Evolutionary conservation across 768 basidiomycete species (phyloP).

Genomic region (Galerina sulciceps): DNA sequence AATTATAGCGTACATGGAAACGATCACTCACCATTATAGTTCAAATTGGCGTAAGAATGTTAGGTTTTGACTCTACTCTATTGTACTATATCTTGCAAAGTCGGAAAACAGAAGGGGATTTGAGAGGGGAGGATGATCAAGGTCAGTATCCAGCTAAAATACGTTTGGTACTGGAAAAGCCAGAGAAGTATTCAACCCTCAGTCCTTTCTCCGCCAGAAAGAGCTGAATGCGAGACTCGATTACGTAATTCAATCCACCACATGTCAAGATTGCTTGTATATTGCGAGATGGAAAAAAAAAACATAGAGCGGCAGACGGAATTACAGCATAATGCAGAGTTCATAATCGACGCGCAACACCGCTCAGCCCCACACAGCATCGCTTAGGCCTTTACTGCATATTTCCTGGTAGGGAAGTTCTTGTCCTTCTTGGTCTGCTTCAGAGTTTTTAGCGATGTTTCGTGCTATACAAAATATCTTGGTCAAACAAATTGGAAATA

Average conservation of each 20-base stretch:
- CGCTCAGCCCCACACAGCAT: slow-evolving; percentile 9
- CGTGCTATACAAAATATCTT: slow-evolving; percentile 63
- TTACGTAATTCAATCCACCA: slow-evolving; percentile 22
- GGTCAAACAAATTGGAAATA: neutral
- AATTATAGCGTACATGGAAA: too few species aligned
- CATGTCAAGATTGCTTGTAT: slow-evolving; percentile 17
- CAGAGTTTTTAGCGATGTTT: slow-evolving; percentile 83
- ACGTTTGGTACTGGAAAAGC: too few species aligned
- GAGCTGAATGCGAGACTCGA: neutral
- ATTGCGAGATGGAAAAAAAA: slow-evolving; percentile 26
- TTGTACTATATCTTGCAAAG: neutral
- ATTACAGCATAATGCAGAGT: slow-evolving; percentile 24
- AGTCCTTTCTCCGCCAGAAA: neutral
- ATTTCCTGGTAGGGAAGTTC: slow-evolving; percentile 94
- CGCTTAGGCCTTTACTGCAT: slow-evolving; percentile 89
- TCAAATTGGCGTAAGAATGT: too few species aligned
- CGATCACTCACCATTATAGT: slow-evolving; percentile 3
- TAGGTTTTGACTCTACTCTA: neutral
- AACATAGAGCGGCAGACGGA: slow-evolving; percentile 26
- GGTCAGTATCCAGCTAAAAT: too few species aligned
- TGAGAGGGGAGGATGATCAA: too few species aligned
- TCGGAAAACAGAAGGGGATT: too few species aligned
- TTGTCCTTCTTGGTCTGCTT: slow-evolving; percentile 93
- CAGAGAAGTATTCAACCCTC: too few species aligned
- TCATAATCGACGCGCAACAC: slow-evolving; percentile 19